A percentile compares a stretch with the other conserved stretches of the same genome.
phyloP scores from a whole-genome alignment of 805 yeast species.

The Candida cerambycidarum region DNA sequence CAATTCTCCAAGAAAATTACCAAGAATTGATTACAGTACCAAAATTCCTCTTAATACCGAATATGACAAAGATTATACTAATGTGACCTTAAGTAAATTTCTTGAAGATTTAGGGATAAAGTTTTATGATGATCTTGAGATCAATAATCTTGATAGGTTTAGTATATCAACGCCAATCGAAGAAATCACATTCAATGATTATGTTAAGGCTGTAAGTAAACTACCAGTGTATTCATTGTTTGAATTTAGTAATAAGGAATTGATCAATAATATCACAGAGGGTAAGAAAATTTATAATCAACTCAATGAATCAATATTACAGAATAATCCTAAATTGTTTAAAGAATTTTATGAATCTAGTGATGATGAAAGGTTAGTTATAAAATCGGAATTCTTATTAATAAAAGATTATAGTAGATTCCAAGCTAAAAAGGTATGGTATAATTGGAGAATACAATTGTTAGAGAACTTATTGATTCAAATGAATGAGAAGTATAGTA shows the following conservation, averaged over 20 bases:
- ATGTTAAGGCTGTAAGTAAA: constrained; percentile 37
- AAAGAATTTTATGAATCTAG: constrained; percentile 46
- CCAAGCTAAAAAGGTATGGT: constrained; percentile 59
- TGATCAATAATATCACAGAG: constrained; percentile 49
- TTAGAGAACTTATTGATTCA: constrained; percentile 44
- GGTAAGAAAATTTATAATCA: constrained; percentile 49
- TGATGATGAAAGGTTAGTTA: constrained; percentile 34
- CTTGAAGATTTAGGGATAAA: constrained; percentile 39
- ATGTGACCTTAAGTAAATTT: constrained; percentile 39
- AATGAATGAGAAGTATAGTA: constrained; percentile 17
- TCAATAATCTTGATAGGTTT: constrained; percentile 25
- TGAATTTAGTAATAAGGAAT: constrained; percentile 54
- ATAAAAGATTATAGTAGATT: constrained; percentile 52
- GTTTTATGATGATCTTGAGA: constrained; percentile 48
- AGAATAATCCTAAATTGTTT: constrained; percentile 50
- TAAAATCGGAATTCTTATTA: constrained; percentile 49
- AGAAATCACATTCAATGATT: constrained; percentile 29
- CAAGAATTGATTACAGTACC: constrained; percentile 6
- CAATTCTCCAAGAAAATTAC: constrained; percentile 5
- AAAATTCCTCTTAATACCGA: constrained; percentile 21
- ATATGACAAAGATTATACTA: constrained; percentile 20
- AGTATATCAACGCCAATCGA: constrained; percentile 19
- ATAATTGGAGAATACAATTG: constrained; percentile 59
- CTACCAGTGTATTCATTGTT: constrained; percentile 48
- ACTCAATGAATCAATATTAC: constrained; percentile 45